Conservation (phyloP, 345 rosid species). For the Ceriops zippeliana region DNA sequence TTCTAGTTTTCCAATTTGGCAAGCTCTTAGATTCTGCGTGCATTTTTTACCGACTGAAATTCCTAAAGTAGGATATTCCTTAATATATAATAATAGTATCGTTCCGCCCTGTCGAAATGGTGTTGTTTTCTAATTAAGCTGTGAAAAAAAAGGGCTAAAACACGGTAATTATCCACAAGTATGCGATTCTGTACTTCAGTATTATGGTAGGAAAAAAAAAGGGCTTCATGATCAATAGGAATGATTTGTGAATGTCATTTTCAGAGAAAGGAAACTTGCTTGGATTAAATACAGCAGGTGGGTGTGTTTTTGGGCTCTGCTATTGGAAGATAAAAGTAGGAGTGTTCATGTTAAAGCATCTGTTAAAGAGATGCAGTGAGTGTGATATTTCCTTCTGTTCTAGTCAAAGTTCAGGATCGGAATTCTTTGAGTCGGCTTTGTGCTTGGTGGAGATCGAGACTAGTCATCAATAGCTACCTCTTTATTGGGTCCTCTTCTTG, state of each 20-base stretch:
- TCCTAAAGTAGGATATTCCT: too few relatives aligned
- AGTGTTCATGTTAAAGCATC: constrained; percentile 12
- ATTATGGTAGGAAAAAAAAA: constrained; percentile 13
- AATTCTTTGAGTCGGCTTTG: constrained; percentile 21
- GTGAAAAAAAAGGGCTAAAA: not conserved
- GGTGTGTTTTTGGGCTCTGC: constrained; percentile 7
- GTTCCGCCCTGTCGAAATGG: too few relatives aligned
- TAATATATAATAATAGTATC: too few relatives aligned
- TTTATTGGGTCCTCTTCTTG: constrained; percentile 2
- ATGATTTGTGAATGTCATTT: constrained; percentile 36
- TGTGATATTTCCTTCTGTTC: constrained; percentile 16
- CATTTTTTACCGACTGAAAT: too few relatives aligned
- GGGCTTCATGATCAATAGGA: constrained; percentile 23
- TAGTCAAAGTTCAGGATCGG: constrained; percentile 28
- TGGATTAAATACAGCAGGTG: constrained; percentile 22
- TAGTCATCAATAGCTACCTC: constrained; percentile 7
- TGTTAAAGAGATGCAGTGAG: constrained; percentile 21
- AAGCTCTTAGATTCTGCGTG: not conserved
- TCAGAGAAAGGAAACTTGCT: constrained; percentile 26
- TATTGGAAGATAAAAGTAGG: constrained; percentile 30
- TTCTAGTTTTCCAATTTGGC: constrained; percentile 4
- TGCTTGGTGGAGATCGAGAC: constrained; percentile 33
- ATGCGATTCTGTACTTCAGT: constrained; percentile 22
- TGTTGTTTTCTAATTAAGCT: not conserved
- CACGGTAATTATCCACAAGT: constrained; percentile 18